These are phyloP conservation scores for Tillandsia leiboldiana DNA, from an alignment of 176 grass and related monocot species.

Conservation along the genomic window DNA sequence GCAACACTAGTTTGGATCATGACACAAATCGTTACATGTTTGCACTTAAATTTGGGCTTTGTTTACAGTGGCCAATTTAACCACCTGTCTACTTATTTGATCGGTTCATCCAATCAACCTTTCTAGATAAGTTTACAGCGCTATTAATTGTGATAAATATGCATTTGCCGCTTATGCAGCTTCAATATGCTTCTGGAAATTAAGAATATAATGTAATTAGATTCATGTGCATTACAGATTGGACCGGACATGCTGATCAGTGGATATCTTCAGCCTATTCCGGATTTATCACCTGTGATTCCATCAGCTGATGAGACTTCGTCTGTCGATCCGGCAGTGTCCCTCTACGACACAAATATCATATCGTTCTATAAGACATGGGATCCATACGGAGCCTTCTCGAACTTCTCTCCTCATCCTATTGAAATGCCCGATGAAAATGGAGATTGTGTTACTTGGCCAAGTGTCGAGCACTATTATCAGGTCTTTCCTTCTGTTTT, in stretches of 20 bases:
- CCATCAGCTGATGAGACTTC: constrained; percentile 65
- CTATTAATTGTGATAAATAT: no score
- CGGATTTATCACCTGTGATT: constrained; percentile 77
- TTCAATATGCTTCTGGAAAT: no score
- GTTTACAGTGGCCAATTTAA: no score
- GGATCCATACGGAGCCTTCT: constrained; percentile 89
- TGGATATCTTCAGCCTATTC: constrained; percentile 92
- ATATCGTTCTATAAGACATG: constrained; percentile 97
- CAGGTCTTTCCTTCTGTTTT: constrained; percentile 39
- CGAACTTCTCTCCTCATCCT: constrained; percentile 90
- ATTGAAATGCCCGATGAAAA: constrained; percentile 45
- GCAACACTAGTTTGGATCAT: no score
- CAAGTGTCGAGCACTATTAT: constrained; percentile 90
- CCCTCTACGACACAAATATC: constrained; percentile 82
- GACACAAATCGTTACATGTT: no score
- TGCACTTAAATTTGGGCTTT: no score
- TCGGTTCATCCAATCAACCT: no score
- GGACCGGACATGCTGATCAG: constrained; percentile 83
- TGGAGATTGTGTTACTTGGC: constrained; percentile 50
- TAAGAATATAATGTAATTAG: no score
- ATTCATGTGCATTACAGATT: constrained; percentile 33
- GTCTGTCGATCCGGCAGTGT: constrained; percentile 59
- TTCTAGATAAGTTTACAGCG: no score
- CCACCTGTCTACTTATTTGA: no score
- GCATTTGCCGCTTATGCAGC: no score